phyloP scores from a whole-genome alignment of 768 basidiomycete species.

The Lactarius tabidus region DNA sequence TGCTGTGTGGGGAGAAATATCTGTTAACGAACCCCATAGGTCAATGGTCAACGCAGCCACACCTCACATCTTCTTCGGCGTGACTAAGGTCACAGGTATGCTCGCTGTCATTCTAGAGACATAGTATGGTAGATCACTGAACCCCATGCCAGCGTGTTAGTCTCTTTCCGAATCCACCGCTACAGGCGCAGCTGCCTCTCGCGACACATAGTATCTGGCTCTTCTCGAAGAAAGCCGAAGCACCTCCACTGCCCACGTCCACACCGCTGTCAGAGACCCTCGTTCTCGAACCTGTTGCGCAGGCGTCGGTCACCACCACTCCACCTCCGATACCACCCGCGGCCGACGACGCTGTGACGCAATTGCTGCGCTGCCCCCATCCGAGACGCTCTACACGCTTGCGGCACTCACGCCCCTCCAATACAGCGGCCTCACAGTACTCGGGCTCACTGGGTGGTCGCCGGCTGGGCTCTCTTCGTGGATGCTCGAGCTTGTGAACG shows the following conservation, averaged over 20 bases:
- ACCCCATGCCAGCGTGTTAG: slow-evolving; percentile 13
- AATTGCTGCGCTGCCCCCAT: not conserved
- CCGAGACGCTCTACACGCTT: slow-evolving; percentile 13
- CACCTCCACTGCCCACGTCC: not conserved
- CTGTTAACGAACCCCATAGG: not conserved
- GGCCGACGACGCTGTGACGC: slow-evolving; percentile 3
- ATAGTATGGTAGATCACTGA: not conserved
- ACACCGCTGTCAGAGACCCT: not conserved
- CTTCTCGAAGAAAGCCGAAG: slow-evolving; percentile 18
- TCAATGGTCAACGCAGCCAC: slow-evolving; percentile 15
- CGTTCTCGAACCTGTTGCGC: not conserved
- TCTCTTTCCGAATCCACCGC: not conserved
- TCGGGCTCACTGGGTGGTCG: slow-evolving; percentile 59
- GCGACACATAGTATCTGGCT: slow-evolving; percentile 16
- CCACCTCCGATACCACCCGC: not conserved
- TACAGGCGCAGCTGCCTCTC: not conserved
- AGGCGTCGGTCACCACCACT: not conserved
- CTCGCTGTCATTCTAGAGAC: too few species aligned
- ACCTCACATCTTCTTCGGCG: too few species aligned
- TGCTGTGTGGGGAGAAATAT: not conserved
- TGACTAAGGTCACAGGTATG: slow-evolving; percentile 11
- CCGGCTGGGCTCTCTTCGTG: slow-evolving; percentile 62
- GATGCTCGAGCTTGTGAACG: slow-evolving; percentile 65
- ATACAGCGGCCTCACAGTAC: slow-evolving; percentile 66
- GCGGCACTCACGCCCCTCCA: slow-evolving; percentile 46